Conservation (phyloP, 176 grass and related monocot genomes). For the Aegilops sharonensis region DNA sequence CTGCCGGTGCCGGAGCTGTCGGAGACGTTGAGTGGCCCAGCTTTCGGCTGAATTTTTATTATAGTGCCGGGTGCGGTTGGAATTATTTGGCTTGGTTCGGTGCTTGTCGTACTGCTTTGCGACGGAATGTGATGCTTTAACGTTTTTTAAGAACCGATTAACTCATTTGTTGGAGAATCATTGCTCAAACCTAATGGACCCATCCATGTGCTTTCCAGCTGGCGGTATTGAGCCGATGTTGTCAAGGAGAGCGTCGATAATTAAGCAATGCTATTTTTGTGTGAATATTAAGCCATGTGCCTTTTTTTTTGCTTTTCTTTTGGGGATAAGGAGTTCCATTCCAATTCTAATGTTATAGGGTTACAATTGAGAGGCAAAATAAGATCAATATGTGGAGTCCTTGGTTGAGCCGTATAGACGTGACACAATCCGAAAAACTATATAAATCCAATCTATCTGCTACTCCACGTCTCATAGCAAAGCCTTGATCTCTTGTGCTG, state of each 20-base stretch:
- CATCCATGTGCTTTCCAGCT: constrained; percentile 33
- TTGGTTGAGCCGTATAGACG: too few species aligned
- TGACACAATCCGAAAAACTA: too few species aligned
- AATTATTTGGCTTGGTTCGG: background rate
- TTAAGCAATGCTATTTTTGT: background rate
- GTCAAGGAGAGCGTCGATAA: background rate
- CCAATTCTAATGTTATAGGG: too few species aligned
- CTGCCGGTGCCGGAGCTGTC: background rate
- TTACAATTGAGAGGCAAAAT: too few species aligned
- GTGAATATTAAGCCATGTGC: too few species aligned
- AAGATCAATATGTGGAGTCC: too few species aligned
- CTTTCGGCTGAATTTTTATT: background rate
- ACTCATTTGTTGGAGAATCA: background rate
- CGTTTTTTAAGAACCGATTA: background rate
- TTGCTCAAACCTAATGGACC: background rate
- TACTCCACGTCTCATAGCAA: too few species aligned
- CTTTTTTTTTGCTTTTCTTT: too few species aligned
- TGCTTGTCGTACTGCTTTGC: background rate
- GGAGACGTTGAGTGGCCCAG: background rate
- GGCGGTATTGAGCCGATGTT: constrained; percentile 3
- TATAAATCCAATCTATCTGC: too few species aligned
- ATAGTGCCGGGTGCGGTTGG: background rate
- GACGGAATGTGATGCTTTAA: background rate
- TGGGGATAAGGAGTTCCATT: too few species aligned
- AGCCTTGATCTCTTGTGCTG: too few species aligned